Base-by-base conservation (phyloP, 306 rosid genomes). In the Abrus precatorius region DNA sequence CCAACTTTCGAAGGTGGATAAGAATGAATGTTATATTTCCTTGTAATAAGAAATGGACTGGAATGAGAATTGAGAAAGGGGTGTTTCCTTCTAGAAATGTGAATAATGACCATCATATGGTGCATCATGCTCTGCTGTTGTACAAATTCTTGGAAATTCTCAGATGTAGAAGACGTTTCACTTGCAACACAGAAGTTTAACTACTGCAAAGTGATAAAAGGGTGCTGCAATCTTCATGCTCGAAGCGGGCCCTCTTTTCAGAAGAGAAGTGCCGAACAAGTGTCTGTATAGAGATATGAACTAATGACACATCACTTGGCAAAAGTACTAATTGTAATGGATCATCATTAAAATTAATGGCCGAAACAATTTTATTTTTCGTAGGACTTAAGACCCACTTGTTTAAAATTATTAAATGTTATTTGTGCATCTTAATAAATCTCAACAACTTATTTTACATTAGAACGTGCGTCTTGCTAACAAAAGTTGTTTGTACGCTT, bases 1-100 rank as follows among this genome's bases (percentile, higher is more conserved):
- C 62, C 36, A 41, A 41, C 5, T 9, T 30, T 34, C 63, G 5
- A 34, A 55, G 13, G 78, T 11, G 3, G 40, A 4, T 2, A 20
- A 27, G 32, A 20, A 27, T 34, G 32, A 78, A 69, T 55, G 48
- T 1, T 2, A 56, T 13, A 61, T 27, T 5, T 55, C 49, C 10
- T 52, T 41, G 68, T 3, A 20, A 72, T 29, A 32, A n/a, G 61
- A 32, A 53, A 41, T 69, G 74, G 27, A 29, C 9, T 33, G 76
- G 52, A 20, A 75, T 44, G 41, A 29, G 72, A 63, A 65, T 20
- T 20, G 20, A 20, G 20, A 20, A 20, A 20, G 20, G 7, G 63
- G 9, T 13, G 67, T 65, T 48, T 20, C 11, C 20, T 40, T 14
- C 44, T 40, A 33, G 28, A 28, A 54, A 66, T 53, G 68, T 44